Conservation (phyloP, 2,329 filamentous ascomycete species). For the Hymenoscyphus repandus region DNA sequence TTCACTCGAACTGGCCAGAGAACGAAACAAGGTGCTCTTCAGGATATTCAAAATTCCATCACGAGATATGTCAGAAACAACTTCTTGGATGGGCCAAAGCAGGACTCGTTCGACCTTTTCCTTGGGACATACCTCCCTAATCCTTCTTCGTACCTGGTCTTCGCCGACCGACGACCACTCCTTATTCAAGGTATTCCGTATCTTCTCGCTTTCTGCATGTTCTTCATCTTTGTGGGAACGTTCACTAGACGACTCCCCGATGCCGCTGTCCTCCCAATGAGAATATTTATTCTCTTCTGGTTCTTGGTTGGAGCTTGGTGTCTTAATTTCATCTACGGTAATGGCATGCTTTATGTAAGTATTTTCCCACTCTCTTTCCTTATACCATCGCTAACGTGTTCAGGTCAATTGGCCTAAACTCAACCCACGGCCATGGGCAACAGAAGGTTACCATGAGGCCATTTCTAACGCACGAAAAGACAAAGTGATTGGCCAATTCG, state of each 20-base stretch:
- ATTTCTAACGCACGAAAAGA: constrained; percentile 78
- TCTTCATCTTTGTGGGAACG: constrained; percentile 71
- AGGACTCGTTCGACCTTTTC: constrained; percentile 95
- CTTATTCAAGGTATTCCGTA: constrained; percentile 94
- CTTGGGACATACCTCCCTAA: constrained; percentile 79
- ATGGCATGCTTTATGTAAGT: constrained; percentile 92
- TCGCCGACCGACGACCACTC: constrained; percentile 78
- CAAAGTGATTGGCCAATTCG: constrained; percentile 69
- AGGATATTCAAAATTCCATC: constrained; percentile 82
- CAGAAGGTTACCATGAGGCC: constrained; percentile 84
- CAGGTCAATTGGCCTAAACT: constrained; percentile 98
- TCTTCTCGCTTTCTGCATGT: constrained; percentile 68
- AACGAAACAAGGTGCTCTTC: constrained; percentile 77
- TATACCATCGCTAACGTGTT: constrained; percentile 12
- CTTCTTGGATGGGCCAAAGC: constrained; percentile 85
- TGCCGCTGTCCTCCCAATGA: constrained; percentile 71
- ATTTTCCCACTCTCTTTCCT: constrained; percentile 23
- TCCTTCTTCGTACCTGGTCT: constrained; percentile 66
- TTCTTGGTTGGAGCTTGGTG: constrained; percentile 64
- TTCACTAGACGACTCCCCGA: constrained; percentile 69
- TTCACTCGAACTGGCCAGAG: constrained; percentile 90
- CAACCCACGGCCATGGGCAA: constrained; percentile 79
- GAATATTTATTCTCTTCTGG: constrained; percentile 79
- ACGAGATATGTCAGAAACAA: constrained; percentile 92
- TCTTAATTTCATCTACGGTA: constrained; percentile 69